phyloP scores from a whole-genome alignment of 2,329 filamentous ascomycete species.

The Neopestalotiopsis sp. region DNA sequence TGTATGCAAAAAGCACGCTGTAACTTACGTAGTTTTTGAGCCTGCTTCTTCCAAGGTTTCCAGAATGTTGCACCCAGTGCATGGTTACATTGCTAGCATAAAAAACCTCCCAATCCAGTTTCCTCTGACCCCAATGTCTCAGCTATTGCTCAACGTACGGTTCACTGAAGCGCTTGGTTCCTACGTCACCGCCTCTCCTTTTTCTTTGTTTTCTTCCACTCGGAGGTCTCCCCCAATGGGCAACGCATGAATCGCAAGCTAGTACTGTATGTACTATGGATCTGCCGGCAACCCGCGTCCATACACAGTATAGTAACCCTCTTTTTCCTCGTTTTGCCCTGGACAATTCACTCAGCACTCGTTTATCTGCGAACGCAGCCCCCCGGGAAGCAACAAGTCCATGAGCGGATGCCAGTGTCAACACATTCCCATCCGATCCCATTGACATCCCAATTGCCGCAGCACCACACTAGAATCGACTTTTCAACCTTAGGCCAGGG shows the following conservation, averaged over 20 bases:
- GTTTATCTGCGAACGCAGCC: not conserved
- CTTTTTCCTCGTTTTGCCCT: conserved; percentile 1
- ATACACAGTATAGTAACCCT: not conserved
- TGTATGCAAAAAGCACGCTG: not conserved
- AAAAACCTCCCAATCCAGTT: not conserved
- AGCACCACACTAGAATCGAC: not conserved
- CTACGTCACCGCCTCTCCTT: conserved; percentile 15
- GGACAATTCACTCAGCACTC: not conserved
- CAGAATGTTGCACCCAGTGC: conserved; percentile 7
- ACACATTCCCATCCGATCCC: not conserved
- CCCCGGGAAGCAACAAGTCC: not conserved
- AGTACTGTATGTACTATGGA: not conserved
- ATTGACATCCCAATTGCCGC: not conserved
- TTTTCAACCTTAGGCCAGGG: not conserved
- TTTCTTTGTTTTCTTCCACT: not conserved
- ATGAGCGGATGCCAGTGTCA: not conserved
- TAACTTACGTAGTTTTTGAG: not conserved
- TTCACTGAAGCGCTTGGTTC: not conserved
- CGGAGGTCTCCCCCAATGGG: not conserved
- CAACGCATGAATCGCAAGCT: conserved; percentile 14
- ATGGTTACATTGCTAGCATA: conserved; percentile 7
- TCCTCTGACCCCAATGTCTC: conserved; percentile 6
- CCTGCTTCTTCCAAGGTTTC: conserved; percentile 9
- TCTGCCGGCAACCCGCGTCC: conserved; percentile 5
- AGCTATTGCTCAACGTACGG: not conserved